phyloP scores from a whole-genome alignment of 768 basidiomycete genomes.

The Rhodotorula toruloides region DNA sequence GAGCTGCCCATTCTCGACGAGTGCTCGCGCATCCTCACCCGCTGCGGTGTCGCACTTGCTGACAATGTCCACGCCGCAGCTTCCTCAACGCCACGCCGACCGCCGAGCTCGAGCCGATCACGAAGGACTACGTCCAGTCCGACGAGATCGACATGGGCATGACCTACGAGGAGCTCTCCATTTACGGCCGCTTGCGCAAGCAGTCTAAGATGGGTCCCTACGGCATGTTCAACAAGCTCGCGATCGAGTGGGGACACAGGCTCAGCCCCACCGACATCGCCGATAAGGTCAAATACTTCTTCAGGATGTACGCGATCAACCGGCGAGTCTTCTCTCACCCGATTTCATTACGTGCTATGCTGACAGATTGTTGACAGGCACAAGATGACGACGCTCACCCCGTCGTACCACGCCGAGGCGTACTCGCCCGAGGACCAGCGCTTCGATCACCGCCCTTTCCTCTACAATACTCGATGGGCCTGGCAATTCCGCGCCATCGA shows the following conservation, averaged over 20 bases:
- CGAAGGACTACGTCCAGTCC: slow-evolving; percentile 85
- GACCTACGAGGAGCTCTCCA: slow-evolving; percentile 84
- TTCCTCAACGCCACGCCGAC: slow-evolving; percentile 90
- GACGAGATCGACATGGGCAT: slow-evolving; percentile 83
- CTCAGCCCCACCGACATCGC: slow-evolving; percentile 88
- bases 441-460: slow-evolving; percentile 90
- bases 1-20: slow-evolving; percentile 74
- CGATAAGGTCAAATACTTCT: slow-evolving; percentile 94
- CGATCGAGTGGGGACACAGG: slow-evolving; percentile 84
- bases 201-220: slow-evolving; percentile 97
- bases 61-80: slow-evolving; percentile 49
- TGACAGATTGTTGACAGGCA: no score
- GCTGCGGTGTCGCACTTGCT: background rate
- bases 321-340: no score
- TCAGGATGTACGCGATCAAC: slow-evolving; percentile 93
- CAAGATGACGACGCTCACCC: slow-evolving; percentile 97
- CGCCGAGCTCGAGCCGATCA: slow-evolving; percentile 92
- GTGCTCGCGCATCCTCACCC: slow-evolving; percentile 50
- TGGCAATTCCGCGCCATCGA: slow-evolving; percentile 98
- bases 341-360: no score
- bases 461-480: slow-evolving; percentile 89
- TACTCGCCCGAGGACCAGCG: slow-evolving; percentile 49
- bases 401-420: slow-evolving; percentile 81
- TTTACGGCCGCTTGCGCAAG: slow-evolving; percentile 88
- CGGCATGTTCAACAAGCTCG: slow-evolving; percentile 91